Evolutionary conservation across 2,329 filamentous ascomycete genomes (phyloP).

Genomic region (Calonectria multiphialidica): DNA sequence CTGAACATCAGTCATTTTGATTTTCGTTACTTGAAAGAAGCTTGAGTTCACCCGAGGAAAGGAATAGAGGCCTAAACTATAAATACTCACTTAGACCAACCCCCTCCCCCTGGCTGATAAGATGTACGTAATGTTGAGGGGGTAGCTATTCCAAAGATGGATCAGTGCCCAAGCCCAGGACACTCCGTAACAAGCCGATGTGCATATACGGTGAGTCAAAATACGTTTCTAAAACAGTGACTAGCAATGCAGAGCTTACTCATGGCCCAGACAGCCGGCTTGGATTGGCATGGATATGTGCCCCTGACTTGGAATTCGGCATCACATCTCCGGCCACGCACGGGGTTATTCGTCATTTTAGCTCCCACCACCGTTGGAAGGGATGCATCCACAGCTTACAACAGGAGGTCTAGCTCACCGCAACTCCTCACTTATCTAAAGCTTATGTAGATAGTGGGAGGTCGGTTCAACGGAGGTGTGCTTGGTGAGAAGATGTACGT

Average conservation of each 20-base stretch:
- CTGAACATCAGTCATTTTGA: slow-evolving; percentile 39
- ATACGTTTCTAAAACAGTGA: background rate
- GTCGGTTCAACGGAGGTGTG: background rate
- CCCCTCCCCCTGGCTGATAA: background rate
- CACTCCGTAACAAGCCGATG: slow-evolving; percentile 6
- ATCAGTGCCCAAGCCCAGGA: background rate
- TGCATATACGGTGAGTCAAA: slow-evolving; percentile 4
- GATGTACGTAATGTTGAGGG: slow-evolving; percentile 15
- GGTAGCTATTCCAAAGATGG: background rate
- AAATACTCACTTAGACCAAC: background rate
- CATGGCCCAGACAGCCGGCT: background rate
- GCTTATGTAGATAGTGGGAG: background rate
- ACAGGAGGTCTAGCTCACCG: background rate
- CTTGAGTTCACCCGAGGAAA: background rate
- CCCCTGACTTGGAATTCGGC: slow-evolving; percentile 4
- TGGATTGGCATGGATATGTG: background rate
- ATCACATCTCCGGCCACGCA: background rate
- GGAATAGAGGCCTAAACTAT: background rate
- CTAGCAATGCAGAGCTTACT: slow-evolving; percentile 1
- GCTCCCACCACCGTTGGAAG: background rate
- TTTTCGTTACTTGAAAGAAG: background rate
- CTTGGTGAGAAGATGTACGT: background rate
- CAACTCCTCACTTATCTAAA: background rate
- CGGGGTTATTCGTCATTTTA: background rate
- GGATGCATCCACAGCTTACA: background rate